phyloP scores from a whole-genome alignment of 495 filamentous ascomycete species.

The Pseudomonodictys pantanalensis region DNA sequence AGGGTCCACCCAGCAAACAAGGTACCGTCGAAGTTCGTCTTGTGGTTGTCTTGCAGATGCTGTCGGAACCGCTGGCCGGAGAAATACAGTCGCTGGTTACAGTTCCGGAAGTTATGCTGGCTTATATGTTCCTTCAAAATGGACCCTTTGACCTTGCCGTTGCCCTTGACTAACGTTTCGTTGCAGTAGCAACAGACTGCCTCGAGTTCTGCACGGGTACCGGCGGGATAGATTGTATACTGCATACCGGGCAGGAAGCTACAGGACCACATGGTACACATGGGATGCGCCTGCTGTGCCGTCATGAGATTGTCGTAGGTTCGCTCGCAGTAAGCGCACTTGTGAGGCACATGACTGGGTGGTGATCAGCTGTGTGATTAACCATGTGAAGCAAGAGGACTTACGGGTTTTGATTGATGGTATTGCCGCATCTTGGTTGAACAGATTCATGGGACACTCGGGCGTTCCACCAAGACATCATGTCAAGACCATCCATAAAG shows the following conservation, averaged over 20 bases:
- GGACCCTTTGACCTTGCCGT: conserved; percentile 21
- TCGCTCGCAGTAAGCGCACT: conserved; percentile 22
- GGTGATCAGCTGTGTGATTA: neutral
- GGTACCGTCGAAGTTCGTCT: conserved; percentile 17
- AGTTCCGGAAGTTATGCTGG: conserved; percentile 28
- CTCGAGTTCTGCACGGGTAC: conserved; percentile 8
- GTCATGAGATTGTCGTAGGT: conserved; percentile 13
- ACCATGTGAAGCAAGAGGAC: neutral
- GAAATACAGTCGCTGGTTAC: conserved; percentile 26
- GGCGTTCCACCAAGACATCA: conserved; percentile 30
- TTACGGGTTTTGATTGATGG: conserved; percentile 8
- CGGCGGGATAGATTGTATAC: conserved; percentile 23
- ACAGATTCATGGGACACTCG: conserved; percentile 8
- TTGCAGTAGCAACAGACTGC: conserved; percentile 30
- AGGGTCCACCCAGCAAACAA: conserved; percentile 26
- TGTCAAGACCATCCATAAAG: conserved; percentile 20
- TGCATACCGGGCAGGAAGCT: conserved; percentile 29
- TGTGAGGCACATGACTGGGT: conserved; percentile 14
- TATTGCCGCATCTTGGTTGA: neutral
- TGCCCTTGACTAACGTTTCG: conserved; percentile 17
- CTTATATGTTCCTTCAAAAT: conserved; percentile 21
- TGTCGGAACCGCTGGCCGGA: conserved; percentile 26
- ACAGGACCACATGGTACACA: conserved; percentile 30
- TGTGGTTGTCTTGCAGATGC: conserved; percentile 29
- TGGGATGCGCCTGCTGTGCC: conserved; percentile 21